phyloP scores from a whole-genome alignment of 164 flowering plant species.

The Magnolia officinalis region DNA sequence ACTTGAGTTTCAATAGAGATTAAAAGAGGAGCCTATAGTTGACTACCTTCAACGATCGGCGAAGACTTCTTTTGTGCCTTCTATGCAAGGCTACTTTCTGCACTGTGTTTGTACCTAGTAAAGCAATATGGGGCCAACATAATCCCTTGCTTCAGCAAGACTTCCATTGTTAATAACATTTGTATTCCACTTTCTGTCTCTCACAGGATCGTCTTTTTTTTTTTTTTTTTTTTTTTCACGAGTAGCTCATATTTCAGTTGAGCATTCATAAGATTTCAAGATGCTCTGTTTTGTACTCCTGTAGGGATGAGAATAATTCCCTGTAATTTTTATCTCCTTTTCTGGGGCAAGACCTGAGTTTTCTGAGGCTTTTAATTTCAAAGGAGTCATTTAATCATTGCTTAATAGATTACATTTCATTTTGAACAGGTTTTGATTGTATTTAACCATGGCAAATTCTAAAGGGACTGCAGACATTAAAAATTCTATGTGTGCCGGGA shows the following conservation, averaged over 20 bases:
- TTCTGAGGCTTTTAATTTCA: neutral
- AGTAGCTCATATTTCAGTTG: neutral
- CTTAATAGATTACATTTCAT: neutral
- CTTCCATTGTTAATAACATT: no score
- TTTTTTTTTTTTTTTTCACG: no score
- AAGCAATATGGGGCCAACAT: no score
- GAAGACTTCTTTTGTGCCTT: no score
- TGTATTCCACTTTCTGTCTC: no score
- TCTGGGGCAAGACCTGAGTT: neutral
- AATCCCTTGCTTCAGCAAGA: no score
- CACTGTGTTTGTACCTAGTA: no score
- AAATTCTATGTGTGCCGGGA: constrained; percentile 46
- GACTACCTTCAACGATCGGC: no score
- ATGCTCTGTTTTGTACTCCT: neutral
- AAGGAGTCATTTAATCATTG: neutral
- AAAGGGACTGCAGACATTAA: constrained; percentile 55
- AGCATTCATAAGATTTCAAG: neutral
- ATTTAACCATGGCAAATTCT: constrained; percentile 48
- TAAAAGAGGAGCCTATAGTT: no score
- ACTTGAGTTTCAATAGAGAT: no score
- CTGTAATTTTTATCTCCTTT: neutral
- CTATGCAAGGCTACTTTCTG: no score
- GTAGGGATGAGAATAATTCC: neutral
- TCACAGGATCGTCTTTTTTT: no score
- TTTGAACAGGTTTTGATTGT: constrained; percentile 2